A percentile compares a stretch with the other conserved stretches of the same genome.
phyloP scores from a whole-genome alignment of 148 eudicot genomes.

The Vaccinium corymbosum region DNA sequence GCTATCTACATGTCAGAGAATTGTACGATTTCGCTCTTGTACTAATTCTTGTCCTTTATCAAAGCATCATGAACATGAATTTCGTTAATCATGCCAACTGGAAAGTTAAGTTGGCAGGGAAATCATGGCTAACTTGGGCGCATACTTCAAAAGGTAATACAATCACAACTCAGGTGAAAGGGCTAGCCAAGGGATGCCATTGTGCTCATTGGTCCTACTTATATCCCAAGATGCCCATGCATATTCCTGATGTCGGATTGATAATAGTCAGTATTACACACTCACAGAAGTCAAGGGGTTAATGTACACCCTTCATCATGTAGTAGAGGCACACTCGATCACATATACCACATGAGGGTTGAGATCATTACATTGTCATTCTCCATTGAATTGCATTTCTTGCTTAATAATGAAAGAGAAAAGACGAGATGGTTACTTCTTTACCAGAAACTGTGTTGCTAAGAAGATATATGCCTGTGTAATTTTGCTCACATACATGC shows the following conservation, averaged over 20 bases:
- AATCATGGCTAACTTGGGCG: not conserved
- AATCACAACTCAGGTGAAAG: not conserved
- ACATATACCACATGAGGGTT: not conserved
- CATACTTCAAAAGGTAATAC: not conserved
- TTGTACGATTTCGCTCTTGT: constrained; percentile 15
- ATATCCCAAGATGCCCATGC: not conserved
- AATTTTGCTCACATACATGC: not conserved
- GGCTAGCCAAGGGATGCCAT: not conserved
- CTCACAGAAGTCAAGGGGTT: not conserved
- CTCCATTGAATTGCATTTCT: not conserved
- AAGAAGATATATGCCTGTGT: not conserved
- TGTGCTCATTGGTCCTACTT: not conserved
- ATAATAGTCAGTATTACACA: not conserved
- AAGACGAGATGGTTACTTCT: not conserved
- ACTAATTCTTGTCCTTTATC: not conserved
- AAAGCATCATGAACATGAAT: not conserved
- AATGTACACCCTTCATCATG: not conserved
- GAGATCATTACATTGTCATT: not conserved
- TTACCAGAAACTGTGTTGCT: not conserved
- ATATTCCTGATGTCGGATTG: not conserved
- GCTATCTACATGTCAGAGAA: constrained; percentile 30
- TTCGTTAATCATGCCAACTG: not conserved
- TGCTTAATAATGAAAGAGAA: not conserved
- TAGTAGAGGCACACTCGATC: not conserved
- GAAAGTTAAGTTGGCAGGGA: not conserved